Evolutionary conservation across 2,329 filamentous ascomycete species (phyloP).

Genomic region (Fusarium liriodendri): DNA sequence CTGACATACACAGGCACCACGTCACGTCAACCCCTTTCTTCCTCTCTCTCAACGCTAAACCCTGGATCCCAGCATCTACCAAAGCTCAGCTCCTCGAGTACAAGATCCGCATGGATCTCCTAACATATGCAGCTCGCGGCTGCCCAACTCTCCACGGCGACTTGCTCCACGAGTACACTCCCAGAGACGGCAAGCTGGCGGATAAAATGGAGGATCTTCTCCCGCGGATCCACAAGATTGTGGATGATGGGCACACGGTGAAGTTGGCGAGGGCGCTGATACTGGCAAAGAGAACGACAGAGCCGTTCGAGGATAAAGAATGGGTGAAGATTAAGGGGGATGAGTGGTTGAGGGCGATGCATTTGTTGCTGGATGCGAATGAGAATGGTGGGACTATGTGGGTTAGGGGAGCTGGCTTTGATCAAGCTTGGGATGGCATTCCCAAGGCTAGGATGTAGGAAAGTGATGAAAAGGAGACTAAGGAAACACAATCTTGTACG

Average conservation of each 20-base stretch:
- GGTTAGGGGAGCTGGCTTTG: conserved; percentile 72
- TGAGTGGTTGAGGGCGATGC: conserved; percentile 69
- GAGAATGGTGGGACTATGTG: conserved; percentile 64
- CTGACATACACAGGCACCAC: conserved; percentile 69
- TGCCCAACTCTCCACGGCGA: conserved; percentile 69
- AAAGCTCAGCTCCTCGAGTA: conserved; percentile 82
- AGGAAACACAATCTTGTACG: conserved; percentile 2
- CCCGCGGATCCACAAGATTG: conserved; percentile 57
- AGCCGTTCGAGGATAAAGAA: conserved; percentile 56
- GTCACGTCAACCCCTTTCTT: conserved; percentile 81
- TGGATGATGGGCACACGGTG: conserved; percentile 84
- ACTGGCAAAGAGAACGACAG: conserved; percentile 67
- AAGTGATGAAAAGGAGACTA: background rate
- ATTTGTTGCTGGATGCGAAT: conserved; percentile 72
- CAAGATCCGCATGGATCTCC: conserved; percentile 81
- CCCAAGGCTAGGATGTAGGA: conserved; percentile 37
- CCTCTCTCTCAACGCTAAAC: conserved; percentile 69
- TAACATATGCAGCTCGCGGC: conserved; percentile 78
- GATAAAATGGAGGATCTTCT: conserved; percentile 61
- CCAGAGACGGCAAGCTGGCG: conserved; percentile 59
- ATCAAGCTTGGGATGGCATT: conserved; percentile 71
- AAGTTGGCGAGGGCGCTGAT: conserved; percentile 80
- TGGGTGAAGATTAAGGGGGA: conserved; percentile 66
- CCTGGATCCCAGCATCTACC: conserved; percentile 68
- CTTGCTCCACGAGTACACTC: conserved; percentile 70